Percentiles rank a stretch among this genome's conserved stretches.
Evolutionary conservation across 2,329 filamentous ascomycete genomes (phyloP).

Genomic region (Pseudocercospora cruenta): DNA sequence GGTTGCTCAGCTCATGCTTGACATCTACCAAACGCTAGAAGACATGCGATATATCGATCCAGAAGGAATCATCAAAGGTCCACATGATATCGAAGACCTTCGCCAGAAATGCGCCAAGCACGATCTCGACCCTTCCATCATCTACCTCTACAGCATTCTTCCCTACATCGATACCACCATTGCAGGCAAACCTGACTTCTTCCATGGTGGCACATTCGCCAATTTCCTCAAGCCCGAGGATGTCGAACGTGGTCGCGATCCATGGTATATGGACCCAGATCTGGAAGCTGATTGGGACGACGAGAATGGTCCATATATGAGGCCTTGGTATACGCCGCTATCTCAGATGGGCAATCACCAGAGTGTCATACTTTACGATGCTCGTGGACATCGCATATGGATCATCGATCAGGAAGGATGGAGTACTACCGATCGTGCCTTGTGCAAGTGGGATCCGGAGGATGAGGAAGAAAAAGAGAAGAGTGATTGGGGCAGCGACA

Average conservation of each 20-base stretch:
- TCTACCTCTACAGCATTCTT: constrained; percentile 22
- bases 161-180: constrained; percentile 16
- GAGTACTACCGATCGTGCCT: constrained; percentile 13
- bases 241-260: constrained; percentile 11
- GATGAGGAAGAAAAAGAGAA: constrained; percentile 10
- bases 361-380: constrained; percentile 18
- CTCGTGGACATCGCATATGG: constrained; percentile 19
- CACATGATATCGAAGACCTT: constrained; percentile 15
- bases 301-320: constrained; percentile 16
- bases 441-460: not conserved
- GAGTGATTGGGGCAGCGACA: constrained; percentile 13
- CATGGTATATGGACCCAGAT: constrained; percentile 1
- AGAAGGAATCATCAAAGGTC: constrained; percentile 16
- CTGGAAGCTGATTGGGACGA: constrained; percentile 3
- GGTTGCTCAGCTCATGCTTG: constrained; percentile 20
- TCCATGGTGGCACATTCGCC: constrained; percentile 16
- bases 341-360: constrained; percentile 10
- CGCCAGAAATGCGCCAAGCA: constrained; percentile 5
- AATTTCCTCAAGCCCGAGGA: constrained; percentile 1
- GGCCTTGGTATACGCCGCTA: constrained; percentile 18
- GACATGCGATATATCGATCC: constrained; percentile 19
- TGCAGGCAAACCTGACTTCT: constrained; percentile 15
- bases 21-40: constrained; percentile 21
- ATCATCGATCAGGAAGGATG: constrained; percentile 9
- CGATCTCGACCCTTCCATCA: constrained; percentile 16